Evolutionary conservation across 352 stramenopile species (phyloP).

Genomic region (Globisporangium recalcitrans): DNA sequence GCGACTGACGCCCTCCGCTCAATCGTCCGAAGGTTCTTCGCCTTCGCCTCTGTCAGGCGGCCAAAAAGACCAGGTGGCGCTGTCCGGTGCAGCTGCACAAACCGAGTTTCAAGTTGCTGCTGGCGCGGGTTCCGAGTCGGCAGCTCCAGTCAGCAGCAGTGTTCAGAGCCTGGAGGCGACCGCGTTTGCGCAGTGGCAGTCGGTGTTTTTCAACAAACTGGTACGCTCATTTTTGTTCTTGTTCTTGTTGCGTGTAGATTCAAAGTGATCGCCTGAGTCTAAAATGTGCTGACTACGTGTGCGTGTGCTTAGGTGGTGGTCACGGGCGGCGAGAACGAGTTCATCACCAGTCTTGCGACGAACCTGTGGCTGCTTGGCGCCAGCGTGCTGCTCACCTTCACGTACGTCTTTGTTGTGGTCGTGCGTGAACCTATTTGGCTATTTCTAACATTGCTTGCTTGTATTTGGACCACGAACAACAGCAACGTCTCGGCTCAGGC

Average conservation of each 20-base stretch:
- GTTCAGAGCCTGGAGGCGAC: conserved; percentile 10
- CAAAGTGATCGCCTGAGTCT: neutral
- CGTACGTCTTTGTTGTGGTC: conserved; percentile 25
- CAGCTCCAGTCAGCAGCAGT: neutral
- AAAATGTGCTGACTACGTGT: neutral
- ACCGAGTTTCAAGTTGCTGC: neutral
- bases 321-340: conserved; percentile 48
- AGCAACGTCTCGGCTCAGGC: conserved; percentile 42
- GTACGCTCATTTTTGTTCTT: conserved; percentile 19
- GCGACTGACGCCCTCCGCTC: neutral
- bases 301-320: conserved; percentile 42
- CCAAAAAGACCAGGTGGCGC: neutral
- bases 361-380: conserved; percentile 64
- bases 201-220: conserved; percentile 49
- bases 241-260: neutral
- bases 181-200: conserved; percentile 24
- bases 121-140: neutral
- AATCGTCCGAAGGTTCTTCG: neutral
- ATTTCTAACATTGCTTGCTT: neutral
- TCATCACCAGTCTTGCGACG: conserved; percentile 40
- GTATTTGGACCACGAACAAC: neutral
- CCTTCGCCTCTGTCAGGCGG: neutral
- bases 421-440: too few relatives aligned
- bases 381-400: conserved; percentile 62
- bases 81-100: neutral